A percentile compares a stretch with the other conserved stretches of the same genome.
Conservation (phyloP, 352 stramenopile genomes). For the Pythium dissotocum region DNA sequence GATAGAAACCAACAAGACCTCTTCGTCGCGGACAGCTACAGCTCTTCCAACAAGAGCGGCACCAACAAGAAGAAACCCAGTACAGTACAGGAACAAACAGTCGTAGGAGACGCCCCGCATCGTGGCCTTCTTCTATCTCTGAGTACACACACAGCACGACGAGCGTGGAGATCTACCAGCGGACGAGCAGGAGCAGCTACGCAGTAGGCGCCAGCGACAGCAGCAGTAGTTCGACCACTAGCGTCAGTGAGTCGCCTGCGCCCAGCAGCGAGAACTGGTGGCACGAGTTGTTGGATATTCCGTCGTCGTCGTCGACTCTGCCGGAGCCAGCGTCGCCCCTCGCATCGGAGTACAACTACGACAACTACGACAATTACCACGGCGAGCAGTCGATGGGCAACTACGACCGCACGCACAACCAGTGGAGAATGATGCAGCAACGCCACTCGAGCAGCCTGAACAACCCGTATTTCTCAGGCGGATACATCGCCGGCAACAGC, state of each 20-base stretch:
- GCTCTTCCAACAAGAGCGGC: neutral
- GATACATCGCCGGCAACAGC: slow-evolving; percentile 10
- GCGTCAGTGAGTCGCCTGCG: neutral
- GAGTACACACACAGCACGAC: neutral
- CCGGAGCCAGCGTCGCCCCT: slow-evolving; percentile 14
- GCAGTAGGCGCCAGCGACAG: neutral
- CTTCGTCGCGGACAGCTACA: neutral
- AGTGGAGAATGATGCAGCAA: slow-evolving; percentile 50
- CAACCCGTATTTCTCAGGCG: slow-evolving; percentile 20
- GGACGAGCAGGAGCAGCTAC: neutral
- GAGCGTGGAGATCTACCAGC: neutral
- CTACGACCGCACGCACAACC: slow-evolving; percentile 49
- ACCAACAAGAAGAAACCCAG: neutral
- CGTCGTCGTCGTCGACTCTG: slow-evolving; percentile 8
- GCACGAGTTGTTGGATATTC: slow-evolving; percentile 19
- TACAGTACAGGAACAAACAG: neutral
- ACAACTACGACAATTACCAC: neutral
- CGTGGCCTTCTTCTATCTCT: neutral
- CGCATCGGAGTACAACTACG: neutral
- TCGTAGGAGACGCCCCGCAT: neutral
- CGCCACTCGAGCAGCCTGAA: slow-evolving; percentile 30
- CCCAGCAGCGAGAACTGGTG: slow-evolving; percentile 10
- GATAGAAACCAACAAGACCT: neutral
- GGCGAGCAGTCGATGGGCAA: slow-evolving; percentile 41
- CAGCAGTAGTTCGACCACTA: neutral